Conservation (phyloP, 2,329 filamentous ascomycete species). For the Sarocladium oryzae region DNA sequence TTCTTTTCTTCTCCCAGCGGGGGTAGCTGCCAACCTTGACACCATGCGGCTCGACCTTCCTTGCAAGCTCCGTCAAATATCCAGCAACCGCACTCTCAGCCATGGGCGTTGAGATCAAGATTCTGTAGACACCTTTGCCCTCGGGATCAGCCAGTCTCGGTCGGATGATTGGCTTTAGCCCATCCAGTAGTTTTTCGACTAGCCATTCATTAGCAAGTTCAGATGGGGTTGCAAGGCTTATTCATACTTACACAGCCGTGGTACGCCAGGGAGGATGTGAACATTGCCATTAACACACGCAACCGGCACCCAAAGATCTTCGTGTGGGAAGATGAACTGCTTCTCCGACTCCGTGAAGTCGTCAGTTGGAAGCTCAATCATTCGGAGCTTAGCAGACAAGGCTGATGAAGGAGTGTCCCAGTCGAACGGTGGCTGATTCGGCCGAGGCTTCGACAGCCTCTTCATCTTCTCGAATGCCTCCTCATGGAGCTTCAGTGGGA, state of each 20-base stretch:
- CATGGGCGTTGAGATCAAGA: conserved; percentile 82
- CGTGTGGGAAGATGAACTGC: conserved; percentile 72
- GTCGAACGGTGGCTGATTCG: conserved; percentile 67
- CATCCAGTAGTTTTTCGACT: conserved; percentile 71
- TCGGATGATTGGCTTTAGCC: conserved; percentile 63
- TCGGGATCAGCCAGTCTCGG: conserved; percentile 72
- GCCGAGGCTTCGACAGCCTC: conserved; percentile 65
- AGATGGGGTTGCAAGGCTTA: too few species aligned
- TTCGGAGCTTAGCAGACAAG: conserved; percentile 75
- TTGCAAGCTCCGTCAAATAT: conserved; percentile 75
- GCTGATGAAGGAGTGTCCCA: conserved; percentile 79
- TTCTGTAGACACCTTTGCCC: conserved; percentile 70
- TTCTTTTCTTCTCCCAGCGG: conserved; percentile 77
- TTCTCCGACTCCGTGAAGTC: conserved; percentile 54
- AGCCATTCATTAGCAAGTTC: neutral
- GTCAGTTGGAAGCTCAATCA: conserved; percentile 83
- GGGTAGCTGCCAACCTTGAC: conserved; percentile 96
- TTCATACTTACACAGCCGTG: conserved; percentile 60
- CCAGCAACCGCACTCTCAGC: conserved; percentile 78
- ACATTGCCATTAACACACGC: conserved; percentile 86
- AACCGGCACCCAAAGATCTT: conserved; percentile 87
- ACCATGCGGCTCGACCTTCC: conserved; percentile 63
- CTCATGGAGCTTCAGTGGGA: conserved; percentile 71
- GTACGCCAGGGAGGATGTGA: conserved; percentile 87
- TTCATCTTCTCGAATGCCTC: conserved; percentile 79